Evolutionary conservation across 2,329 filamentous ascomycete species (phyloP), one percentile per base, ranked within the genome.

Genomic region (Penicillium sp.): DNA sequence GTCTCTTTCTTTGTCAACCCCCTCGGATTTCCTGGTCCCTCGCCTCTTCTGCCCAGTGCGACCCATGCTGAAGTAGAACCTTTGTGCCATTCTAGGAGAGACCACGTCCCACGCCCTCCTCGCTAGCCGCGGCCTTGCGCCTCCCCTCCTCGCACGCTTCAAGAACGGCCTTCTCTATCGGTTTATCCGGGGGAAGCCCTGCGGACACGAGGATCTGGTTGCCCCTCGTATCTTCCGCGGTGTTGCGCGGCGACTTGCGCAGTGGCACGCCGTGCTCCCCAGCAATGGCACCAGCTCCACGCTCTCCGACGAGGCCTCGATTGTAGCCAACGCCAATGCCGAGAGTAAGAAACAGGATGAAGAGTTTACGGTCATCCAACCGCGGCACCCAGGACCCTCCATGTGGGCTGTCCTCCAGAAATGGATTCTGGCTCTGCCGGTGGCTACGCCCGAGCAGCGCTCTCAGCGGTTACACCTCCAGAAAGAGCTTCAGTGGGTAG

Each of bases 331-430:
- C 38, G n/a, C 36, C 38, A 33, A 47, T 11, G 19, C 34, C 13
- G 30, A 36, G 25, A 18, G 29, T 7, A 36, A 39, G 4, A 45
- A 47, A 17, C 27, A 50, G n/a, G 48, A 54, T 27, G 31, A 42
- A 14, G 51, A 54, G 7, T 41, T 49, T 17, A 48, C 41, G 9
- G 29, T 47, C 23, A 55, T 56, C 32, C 40, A 50, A 44, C 49
- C 49, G 21, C 53, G 51, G 5, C 87, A 84, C 59, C 82, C 83
- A 4, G 75, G 80, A n/a, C 87, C 89, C 13, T 96, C 94, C 63
- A 72, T 94, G 40, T 98, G 93, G 93, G 88, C 87, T 5, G 89
- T 94, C 21, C 86, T 96, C 78, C 88, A 94, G 64, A 94, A 90
- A 69, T 98, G 93, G 93, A 88, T 96, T 41, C 72, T 84, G 53